A percentile compares a stretch with the other conserved stretches of the same genome.
These are phyloP conservation scores for Mortierella hygrophila DNA, from an alignment of 192 early-diverging fungal genomes.

Conservation along the genomic window DNA sequence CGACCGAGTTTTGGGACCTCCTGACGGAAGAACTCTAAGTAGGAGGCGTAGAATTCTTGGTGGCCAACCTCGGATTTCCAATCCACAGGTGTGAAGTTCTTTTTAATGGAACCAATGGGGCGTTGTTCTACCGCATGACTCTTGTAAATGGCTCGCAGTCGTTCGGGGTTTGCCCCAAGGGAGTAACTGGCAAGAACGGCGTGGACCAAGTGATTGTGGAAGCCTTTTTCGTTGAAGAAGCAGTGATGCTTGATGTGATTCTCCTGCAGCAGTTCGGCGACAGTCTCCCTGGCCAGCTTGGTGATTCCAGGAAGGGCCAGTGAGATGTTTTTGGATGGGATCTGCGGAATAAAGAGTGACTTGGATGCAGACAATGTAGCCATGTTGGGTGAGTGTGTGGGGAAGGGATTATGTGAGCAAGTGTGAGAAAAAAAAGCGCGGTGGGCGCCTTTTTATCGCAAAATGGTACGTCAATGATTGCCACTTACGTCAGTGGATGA, in stretches of 20 bases:
- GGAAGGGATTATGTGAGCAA: background rate
- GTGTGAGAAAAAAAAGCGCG: background rate
- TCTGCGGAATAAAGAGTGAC: conserved; percentile 2
- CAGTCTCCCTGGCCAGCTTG: conserved; percentile 44
- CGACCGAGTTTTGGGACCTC: conserved; percentile 60
- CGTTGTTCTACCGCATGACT: conserved; percentile 48
- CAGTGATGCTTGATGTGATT: conserved; percentile 65
- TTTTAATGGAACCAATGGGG: conserved; percentile 29
- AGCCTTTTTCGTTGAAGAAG: conserved; percentile 67
- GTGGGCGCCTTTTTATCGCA: background rate
- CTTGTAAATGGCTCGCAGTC: conserved; percentile 66
- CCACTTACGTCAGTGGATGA: background rate
- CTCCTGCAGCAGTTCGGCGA: conserved; percentile 59
- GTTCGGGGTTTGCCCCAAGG: conserved; percentile 61
- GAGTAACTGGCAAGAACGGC: conserved; percentile 68
- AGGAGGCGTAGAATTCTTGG: conserved; percentile 59
- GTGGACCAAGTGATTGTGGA: conserved; percentile 73
- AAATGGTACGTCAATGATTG: background rate
- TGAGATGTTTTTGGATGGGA: conserved; percentile 19
- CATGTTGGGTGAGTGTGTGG: conserved; percentile 4
- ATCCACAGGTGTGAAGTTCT: conserved; percentile 55
- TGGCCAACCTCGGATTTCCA: conserved; percentile 53
- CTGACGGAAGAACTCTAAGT: conserved; percentile 60
- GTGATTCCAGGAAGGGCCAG: conserved; percentile 62
- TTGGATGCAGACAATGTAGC: background rate